Base-by-base conservation (phyloP, 2,329 filamentous ascomycete species). In the Fusarium devonianum region DNA sequence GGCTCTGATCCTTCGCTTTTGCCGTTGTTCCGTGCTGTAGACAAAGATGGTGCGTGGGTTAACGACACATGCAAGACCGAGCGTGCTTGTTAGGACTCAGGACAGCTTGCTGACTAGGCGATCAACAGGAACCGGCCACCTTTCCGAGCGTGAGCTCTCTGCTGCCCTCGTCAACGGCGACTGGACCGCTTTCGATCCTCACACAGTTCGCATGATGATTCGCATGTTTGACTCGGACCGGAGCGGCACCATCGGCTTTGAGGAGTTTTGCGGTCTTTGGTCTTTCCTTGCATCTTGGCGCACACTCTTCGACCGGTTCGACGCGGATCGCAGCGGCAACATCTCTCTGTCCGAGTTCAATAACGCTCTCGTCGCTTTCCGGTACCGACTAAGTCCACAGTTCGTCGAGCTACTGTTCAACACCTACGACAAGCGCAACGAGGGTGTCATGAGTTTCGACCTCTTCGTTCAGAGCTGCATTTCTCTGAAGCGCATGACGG, bases 141-240 rank as follows among this genome's bases (percentile, higher is more conserved):
- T 99, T 35, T 92, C 89, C 3, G 92, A 96, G 73, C 80, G 81
- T 40, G 93, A 97, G 72, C 86, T 99, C 30, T 88, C 90, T 8
- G 87, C 89, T 1, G 94, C 94, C 14, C 85, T 99, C 5, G 92
- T 97, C 51, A 99, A 99, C 69, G 93, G 92, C 45, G 94, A 99
- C 78, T 97, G 90, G 84, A 90, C 90, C 2, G 84, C 91, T 4
- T 99, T 99, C 71, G 92, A 99, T 73, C 82, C 86, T 4, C 89
- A 96, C 65, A 99, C 94, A 2, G 92, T 97, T 59, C 88, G 88
- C 67, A 96, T 97, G 90, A 97, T 99, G 92, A 97, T 99, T 62
- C 89, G 92, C 69, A 97, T 99, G 94, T 99, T 99, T 75, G 93
- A 97, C 75, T 90, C 88, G 49, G 90, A 97, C 74, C 88, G 90